Evolutionary conservation across 2,329 filamentous ascomycete genomes (phyloP).

Genomic region (Blastomyces silverae): DNA sequence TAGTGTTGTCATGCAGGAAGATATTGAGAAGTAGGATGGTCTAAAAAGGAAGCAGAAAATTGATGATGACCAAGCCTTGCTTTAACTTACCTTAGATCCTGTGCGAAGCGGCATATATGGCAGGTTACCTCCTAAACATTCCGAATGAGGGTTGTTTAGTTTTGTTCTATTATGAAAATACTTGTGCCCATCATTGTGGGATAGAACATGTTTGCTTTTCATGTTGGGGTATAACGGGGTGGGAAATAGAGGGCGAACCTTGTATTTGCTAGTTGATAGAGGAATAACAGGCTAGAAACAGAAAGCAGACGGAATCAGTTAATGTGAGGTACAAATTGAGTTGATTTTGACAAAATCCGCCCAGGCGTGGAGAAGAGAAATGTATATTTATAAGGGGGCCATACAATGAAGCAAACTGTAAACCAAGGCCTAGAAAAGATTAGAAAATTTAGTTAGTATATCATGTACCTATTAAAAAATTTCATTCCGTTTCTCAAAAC

Average conservation of each 20-base stretch:
- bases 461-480: not conserved
- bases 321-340: not conserved
- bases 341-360: not conserved
- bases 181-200: not conserved
- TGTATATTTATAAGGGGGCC: slow-evolving; percentile 2
- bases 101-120: slow-evolving; percentile 23
- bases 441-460: not conserved
- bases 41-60: not conserved
- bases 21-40: not conserved
- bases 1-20: not conserved
- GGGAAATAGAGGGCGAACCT: slow-evolving; percentile 45
- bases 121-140: slow-evolving; percentile 21
- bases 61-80: not conserved
- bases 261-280: slow-evolving; percentile 34
- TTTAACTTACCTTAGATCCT: slow-evolving; percentile 20
- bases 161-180: not conserved
- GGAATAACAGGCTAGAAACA: slow-evolving; percentile 29
- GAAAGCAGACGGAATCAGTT: not conserved
- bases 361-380: not conserved
- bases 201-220: not conserved
- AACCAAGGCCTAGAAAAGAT: slow-evolving; percentile 28
- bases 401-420: slow-evolving; percentile 33
- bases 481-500: not conserved
- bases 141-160: not conserved
- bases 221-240: not conserved